Base-by-base conservation (phyloP, 1,139 yeast species). In the Maudiozyma humilis region DNA sequence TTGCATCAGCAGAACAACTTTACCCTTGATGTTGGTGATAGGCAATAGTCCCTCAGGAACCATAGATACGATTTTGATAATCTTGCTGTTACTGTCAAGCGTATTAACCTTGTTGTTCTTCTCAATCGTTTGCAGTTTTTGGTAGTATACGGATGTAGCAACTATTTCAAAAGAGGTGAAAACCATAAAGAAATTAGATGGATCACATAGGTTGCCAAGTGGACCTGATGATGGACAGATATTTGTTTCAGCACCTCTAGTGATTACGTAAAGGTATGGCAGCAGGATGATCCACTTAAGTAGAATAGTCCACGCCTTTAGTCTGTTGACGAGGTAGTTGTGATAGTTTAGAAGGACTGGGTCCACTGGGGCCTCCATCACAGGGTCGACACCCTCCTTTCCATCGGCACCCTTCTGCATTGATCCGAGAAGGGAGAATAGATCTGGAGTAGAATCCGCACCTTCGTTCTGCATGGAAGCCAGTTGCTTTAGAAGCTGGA, bases 121-220 rank as follows among this genome's bases (percentile, higher is more conserved):
- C 39, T 64, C 66, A 19, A 62, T 51, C 18, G 50, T 54, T 36
- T 53, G 57, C 30, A 57, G 50, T 43, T 52, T 55, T 42, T 61
- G 64, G 34, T 59, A 53, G 37, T 63, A 63, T 40, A 63, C 54
- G 3, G 69, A 53, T 13, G 66, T 58, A 10, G 64, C 57, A 3
- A 64, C 49, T 17, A 64, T 56, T 47, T 67, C 70, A 30, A 69
- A 54, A 3, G 69, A 54, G 2, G 62, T 56, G 39, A 66, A 60
- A 2, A 65, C 53, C 46, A 65, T 60, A 51, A 68, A 67, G 52
- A 69, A 66, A 23, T 57, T 56, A n/a, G 64, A 50, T 34, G 56
- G 51, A 31, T 54, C 49, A 14, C 48, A 19, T 16, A 58, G 40
- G 10, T 45, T 40, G 3, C n/a, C 14, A 7, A 46, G 31, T 20